A percentile compares a stretch with the other conserved stretches of the same genome.
These are phyloP conservation scores for Russula olivacea DNA, from an alignment of 768 basidiomycete species.

Conservation along the genomic window DNA sequence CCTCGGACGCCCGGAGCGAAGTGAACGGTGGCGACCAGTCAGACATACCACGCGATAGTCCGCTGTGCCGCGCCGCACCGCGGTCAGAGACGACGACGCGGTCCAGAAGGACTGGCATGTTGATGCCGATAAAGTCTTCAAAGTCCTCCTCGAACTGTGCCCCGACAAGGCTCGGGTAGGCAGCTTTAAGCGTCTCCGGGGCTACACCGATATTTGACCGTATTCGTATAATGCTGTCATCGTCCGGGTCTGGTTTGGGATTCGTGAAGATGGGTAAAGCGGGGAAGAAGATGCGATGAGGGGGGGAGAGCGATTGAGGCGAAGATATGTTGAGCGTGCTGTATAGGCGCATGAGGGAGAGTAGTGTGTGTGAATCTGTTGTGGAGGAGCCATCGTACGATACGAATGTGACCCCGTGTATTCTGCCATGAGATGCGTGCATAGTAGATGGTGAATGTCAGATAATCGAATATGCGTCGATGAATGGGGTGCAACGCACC, in stretches of 20 bases:
- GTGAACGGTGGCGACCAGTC: slow-evolving; percentile 34
- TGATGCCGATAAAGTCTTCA: slow-evolving; percentile 63
- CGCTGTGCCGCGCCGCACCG: slow-evolving; percentile 46
- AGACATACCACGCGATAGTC: slow-evolving; percentile 23
- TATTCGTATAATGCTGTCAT: slow-evolving; percentile 28
- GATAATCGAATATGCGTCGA: background rate
- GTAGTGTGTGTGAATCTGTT: slow-evolving; percentile 59
- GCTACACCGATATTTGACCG: slow-evolving; percentile 31
- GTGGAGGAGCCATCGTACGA: slow-evolving; percentile 31
- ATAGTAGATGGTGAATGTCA: background rate
- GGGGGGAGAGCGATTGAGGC: slow-evolving; percentile 25
- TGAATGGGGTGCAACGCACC: slow-evolving; percentile 24
- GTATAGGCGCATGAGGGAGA: slow-evolving; percentile 75
- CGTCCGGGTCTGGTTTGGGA: slow-evolving; percentile 29
- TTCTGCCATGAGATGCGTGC: slow-evolving; percentile 33
- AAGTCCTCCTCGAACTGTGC: slow-evolving; percentile 71
- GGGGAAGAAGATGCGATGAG: slow-evolving; percentile 64
- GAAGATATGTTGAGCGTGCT: slow-evolving; percentile 46
- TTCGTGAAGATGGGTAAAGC: slow-evolving; percentile 57
- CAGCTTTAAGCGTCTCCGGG: slow-evolving; percentile 44
- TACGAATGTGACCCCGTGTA: slow-evolving; percentile 60
- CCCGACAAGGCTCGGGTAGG: slow-evolving; percentile 58
- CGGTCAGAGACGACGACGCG: slow-evolving; percentile 74
- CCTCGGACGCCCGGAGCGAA: slow-evolving; percentile 37
- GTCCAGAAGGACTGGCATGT: slow-evolving; percentile 66